Evolutionary conservation across 2,329 filamentous ascomycete species (phyloP).

Genomic region (Mycosphaerella sp.): DNA sequence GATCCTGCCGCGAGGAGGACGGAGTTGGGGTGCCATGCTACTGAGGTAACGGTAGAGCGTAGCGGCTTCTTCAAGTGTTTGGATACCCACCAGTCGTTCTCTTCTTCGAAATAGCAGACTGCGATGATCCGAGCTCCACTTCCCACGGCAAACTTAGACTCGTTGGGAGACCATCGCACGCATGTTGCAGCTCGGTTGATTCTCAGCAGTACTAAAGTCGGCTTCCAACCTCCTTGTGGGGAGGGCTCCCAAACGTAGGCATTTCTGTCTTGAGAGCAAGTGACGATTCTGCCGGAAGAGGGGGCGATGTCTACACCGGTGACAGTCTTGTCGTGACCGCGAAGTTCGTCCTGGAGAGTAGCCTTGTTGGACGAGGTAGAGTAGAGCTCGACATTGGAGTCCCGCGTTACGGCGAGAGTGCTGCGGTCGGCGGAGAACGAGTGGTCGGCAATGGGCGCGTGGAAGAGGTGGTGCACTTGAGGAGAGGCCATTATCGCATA

Average conservation of each 20-base stretch:
- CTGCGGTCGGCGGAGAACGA: conserved; percentile 91
- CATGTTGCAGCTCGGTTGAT: conserved; percentile 97
- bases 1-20: conserved; percentile 90
- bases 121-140: conserved; percentile 93
- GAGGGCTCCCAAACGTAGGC: conserved; percentile 97
- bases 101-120: conserved; percentile 97
- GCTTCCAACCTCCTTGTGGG: conserved; percentile 84
- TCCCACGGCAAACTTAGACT: conserved; percentile 95
- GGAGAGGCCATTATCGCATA: conserved; percentile 65
- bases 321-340: conserved; percentile 94
- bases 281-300: conserved; percentile 85
- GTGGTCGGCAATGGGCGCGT: conserved; percentile 93
- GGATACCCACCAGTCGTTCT: conserved; percentile 99
- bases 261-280: conserved; percentile 97
- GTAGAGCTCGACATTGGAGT: conserved; percentile 87
- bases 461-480: conserved; percentile 95
- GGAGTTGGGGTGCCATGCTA: conserved; percentile 96
- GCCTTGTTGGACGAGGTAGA: conserved; percentile 59
- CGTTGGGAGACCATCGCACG: conserved; percentile 93
- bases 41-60: conserved; percentile 88
- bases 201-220: conserved; percentile 89
- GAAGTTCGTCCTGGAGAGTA: conserved; percentile 86
- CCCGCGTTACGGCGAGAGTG: conserved; percentile 83
- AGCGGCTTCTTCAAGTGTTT: conserved; percentile 99
- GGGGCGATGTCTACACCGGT: conserved; percentile 95